Conservation (phyloP, 257 asterid genomes). For the Ilex aquifolium region DNA sequence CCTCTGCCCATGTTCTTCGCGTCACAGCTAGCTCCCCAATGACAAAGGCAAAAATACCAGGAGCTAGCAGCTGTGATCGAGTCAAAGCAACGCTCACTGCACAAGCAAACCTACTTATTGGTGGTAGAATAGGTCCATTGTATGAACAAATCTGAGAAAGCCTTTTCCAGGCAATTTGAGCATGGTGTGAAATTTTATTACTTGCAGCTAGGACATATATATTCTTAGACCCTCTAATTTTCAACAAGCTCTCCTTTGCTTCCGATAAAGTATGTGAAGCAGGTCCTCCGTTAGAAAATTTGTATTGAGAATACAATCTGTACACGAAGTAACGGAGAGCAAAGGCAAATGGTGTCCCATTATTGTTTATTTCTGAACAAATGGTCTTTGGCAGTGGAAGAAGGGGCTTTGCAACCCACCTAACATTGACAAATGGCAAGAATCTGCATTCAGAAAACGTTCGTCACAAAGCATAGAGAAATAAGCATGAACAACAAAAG, state of each 20-base stretch:
- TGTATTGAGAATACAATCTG: constrained; percentile 30
- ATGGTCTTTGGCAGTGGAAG: constrained; percentile 26
- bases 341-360: constrained; percentile 19
- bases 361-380: constrained; percentile 25
- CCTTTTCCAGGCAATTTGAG: constrained; percentile 62
- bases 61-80: constrained; percentile 73
- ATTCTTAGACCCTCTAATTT: constrained; percentile 21
- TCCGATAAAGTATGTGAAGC: constrained; percentile 28
- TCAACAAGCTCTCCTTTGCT: constrained; percentile 36
- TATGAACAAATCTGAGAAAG: constrained; percentile 49
- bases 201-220: constrained; percentile 24
- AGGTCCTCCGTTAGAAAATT: constrained; percentile 32
- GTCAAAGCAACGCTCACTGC: constrained; percentile 72
- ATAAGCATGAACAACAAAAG: too few species aligned
- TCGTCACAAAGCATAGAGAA: background rate
- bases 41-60: constrained; percentile 69
- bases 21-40: constrained; percentile 55
- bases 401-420: constrained; percentile 36
- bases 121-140: constrained; percentile 41
- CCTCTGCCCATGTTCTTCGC: constrained; percentile 34
- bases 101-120: constrained; percentile 59
- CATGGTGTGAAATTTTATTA: constrained; percentile 33
- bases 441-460: constrained; percentile 30
- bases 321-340: constrained; percentile 24
- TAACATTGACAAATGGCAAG: constrained; percentile 38